phyloP scores from a whole-genome alignment of 2,329 filamentous ascomycete species.

The Septoria linicola region DNA sequence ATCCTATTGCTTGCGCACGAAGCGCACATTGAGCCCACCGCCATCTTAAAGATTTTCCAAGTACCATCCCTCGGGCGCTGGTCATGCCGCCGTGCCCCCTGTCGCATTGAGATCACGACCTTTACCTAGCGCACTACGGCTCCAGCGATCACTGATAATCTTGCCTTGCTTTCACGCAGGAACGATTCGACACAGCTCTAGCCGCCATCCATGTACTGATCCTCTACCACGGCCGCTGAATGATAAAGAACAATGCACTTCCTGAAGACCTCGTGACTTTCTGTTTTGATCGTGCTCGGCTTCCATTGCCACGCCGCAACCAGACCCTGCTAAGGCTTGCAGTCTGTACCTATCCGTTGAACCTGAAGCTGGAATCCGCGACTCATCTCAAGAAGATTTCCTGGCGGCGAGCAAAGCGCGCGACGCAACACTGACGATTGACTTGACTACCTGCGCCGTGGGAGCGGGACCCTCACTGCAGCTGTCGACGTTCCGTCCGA shows the following conservation, averaged over 20 bases:
- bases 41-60: background rate
- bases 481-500: constrained; percentile 20
- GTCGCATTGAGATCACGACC: constrained; percentile 16
- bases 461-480: constrained; percentile 19
- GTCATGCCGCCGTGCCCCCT: constrained; percentile 12
- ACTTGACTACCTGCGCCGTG: constrained; percentile 20
- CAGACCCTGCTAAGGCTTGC: constrained; percentile 20
- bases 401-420: constrained; percentile 4
- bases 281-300: constrained; percentile 18
- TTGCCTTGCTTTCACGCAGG: constrained; percentile 15
- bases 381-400: constrained; percentile 11
- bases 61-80: constrained; percentile 7
- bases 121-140: constrained; percentile 15
- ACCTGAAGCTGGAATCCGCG: constrained; percentile 19
- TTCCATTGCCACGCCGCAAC: constrained; percentile 18
- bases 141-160: constrained; percentile 14
- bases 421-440: constrained; percentile 6
- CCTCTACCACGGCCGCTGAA: background rate
- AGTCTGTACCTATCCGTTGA: constrained; percentile 20
- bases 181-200: constrained; percentile 2
- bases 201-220: background rate
- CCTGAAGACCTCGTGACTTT: constrained; percentile 8
- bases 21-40: background rate
- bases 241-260: constrained; percentile 15
- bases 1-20: background rate